Conservation (phyloP, 306 rosid species). For the Quercus aquifolioides region DNA sequence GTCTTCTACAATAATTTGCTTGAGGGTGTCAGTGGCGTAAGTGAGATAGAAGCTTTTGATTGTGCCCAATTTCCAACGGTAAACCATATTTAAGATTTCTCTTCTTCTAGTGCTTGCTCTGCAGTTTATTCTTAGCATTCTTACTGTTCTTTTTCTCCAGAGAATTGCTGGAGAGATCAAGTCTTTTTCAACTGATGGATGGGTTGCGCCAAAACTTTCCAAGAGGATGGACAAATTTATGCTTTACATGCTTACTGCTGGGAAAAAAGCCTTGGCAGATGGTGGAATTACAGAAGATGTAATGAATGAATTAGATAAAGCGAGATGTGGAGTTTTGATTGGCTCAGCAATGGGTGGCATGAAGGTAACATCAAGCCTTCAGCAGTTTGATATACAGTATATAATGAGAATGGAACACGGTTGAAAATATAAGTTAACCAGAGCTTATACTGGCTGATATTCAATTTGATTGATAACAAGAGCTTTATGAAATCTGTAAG, state of each 20-base stretch:
- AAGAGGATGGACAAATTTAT: constrained; percentile 96
- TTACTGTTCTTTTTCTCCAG: constrained; percentile 43
- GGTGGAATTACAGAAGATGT: constrained; percentile 85
- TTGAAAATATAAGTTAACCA: not conserved
- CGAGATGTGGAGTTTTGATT: constrained; percentile 90
- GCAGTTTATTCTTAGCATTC: constrained; percentile 36
- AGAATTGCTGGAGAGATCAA: constrained; percentile 97
- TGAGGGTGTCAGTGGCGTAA: constrained; percentile 90
- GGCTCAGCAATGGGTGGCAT: constrained; percentile 99
- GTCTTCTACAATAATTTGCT: constrained; percentile 87
- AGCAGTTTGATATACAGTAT: constrained; percentile 14
- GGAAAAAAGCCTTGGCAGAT: constrained; percentile 89
- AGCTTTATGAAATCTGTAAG: constrained; percentile 17
- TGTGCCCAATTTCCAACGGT: constrained; percentile 94
- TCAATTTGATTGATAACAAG: constrained; percentile 1
- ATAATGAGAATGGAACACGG: not conserved
- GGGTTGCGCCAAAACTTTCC: constrained; percentile 89
- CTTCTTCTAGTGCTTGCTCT: constrained; percentile 23
- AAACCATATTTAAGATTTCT: constrained; percentile 23
- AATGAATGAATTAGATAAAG: constrained; percentile 66
- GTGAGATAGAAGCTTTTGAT: constrained; percentile 95
- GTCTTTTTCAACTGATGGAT: constrained; percentile 91
- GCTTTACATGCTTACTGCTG: constrained; percentile 95
- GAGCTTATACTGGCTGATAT: not conserved
- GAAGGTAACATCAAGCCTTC: constrained; percentile 60